phyloP scores from a whole-genome alignment of 192 early-diverging fungal genomes.

The Backusella tuberculispora region DNA sequence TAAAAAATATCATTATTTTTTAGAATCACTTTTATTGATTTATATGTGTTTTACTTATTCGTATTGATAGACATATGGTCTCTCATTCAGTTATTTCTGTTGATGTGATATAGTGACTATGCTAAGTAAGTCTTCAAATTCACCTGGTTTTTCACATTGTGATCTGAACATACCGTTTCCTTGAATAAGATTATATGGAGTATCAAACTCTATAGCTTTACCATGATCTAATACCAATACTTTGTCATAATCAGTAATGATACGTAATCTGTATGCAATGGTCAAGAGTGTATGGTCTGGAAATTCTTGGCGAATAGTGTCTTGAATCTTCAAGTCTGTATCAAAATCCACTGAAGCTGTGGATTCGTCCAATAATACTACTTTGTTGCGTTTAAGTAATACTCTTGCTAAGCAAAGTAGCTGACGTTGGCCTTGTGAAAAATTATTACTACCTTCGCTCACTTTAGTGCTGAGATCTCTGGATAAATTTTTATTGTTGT shows the following conservation, averaged over 20 bases:
- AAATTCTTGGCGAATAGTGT: constrained; percentile 55
- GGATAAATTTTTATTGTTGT: constrained; percentile 20
- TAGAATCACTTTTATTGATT: too few relatives aligned
- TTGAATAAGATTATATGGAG: background rate
- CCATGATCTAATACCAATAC: constrained; percentile 75
- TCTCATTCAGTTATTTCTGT: background rate
- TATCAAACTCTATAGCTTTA: constrained; percentile 75
- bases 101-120: background rate
- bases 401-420: constrained; percentile 78
- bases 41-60: too few relatives aligned
- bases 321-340: constrained; percentile 57
- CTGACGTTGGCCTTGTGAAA: constrained; percentile 76
- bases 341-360: constrained; percentile 59
- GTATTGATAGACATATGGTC: too few relatives aligned
- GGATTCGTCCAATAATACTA: constrained; percentile 60
- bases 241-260: constrained; percentile 69
- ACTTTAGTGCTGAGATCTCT: constrained; percentile 47
- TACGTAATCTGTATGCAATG: constrained; percentile 58
- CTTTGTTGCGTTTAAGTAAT: constrained; percentile 55
- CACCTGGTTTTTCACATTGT: background rate
- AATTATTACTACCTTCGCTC: constrained; percentile 79
- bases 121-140: background rate
- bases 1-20: too few relatives aligned
- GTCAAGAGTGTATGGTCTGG: constrained; percentile 61
- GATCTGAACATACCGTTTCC: background rate